Conservation (phyloP, 495 filamentous ascomycete species). For the Bryoglossum gracile region DNA sequence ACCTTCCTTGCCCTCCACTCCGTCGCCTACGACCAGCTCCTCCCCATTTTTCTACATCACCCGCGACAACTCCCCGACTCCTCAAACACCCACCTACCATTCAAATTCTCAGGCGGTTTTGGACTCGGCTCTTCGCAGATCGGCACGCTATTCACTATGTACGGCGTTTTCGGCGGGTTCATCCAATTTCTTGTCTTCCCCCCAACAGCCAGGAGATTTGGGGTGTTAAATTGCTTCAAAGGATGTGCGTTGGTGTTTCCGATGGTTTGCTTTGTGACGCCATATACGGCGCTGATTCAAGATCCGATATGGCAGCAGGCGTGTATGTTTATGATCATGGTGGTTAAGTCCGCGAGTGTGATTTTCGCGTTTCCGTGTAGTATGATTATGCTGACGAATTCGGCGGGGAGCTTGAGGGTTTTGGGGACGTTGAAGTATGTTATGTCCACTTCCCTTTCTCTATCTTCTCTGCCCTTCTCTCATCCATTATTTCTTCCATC, state of each 20-base stretch:
- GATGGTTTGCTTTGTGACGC: slow-evolving; percentile 62
- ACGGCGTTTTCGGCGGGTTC: slow-evolving; percentile 62
- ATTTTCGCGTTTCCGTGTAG: slow-evolving; percentile 83
- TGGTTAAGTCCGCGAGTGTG: slow-evolving; percentile 59
- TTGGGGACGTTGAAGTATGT: slow-evolving; percentile 90
- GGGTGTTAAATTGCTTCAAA: slow-evolving; percentile 63
- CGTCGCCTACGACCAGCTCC: slow-evolving; percentile 71
- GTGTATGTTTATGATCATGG: slow-evolving; percentile 46
- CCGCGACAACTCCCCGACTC: slow-evolving; percentile 45
- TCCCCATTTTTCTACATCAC: slow-evolving; percentile 77
- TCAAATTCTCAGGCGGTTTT: slow-evolving; percentile 75
- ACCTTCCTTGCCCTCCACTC: slow-evolving; percentile 68
- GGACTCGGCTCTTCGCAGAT: slow-evolving; percentile 63
- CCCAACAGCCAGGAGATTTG: slow-evolving; percentile 54
- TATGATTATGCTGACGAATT: slow-evolving; percentile 88
- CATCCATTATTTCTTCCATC: no score
- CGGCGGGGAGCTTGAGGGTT: slow-evolving; percentile 61
- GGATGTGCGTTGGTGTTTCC: slow-evolving; percentile 50
- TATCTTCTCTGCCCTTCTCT: no score
- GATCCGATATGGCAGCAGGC: slow-evolving; percentile 27
- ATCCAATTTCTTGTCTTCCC: slow-evolving; percentile 80
- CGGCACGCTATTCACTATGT: slow-evolving; percentile 68
- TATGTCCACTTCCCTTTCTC: no score
- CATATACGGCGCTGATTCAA: slow-evolving; percentile 61
- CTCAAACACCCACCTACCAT: slow-evolving; percentile 57